phyloP scores from a whole-genome alignment of 2,329 filamentous ascomycete genomes.

The Hortaea werneckii region DNA sequence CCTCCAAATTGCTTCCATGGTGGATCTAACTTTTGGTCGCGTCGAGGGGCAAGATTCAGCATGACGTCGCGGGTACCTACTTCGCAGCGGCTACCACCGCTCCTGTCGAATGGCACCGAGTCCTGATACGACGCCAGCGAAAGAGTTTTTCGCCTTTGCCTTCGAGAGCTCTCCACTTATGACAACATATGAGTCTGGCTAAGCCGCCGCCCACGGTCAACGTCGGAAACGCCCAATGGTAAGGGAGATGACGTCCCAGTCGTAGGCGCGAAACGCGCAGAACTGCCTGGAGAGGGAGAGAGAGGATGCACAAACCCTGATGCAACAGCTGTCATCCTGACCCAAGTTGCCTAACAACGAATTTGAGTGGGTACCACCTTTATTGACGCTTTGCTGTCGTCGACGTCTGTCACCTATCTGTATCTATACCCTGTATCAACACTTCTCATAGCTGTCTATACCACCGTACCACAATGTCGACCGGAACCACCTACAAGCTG shows the following conservation, averaged over 20 bases:
- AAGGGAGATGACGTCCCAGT: neutral
- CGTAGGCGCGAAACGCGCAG: neutral
- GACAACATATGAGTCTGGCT: neutral
- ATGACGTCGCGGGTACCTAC: neutral
- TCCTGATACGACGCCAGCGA: no score
- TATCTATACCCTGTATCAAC: neutral
- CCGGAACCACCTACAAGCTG: constrained; percentile 42
- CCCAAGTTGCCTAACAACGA: no score
- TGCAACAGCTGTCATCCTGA: neutral
- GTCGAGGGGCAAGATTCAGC: neutral
- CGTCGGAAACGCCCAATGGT: constrained; percentile 5
- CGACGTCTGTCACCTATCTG: no score
- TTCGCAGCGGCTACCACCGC: no score
- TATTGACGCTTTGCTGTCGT: no score
- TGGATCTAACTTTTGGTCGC: neutral
- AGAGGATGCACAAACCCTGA: constrained; percentile 3
- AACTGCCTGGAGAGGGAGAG: neutral
- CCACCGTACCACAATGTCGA: constrained; percentile 41
- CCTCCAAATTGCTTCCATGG: no score
- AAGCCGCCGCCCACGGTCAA: constrained; percentile 4
- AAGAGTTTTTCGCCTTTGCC: no score
- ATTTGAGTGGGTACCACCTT: no score
- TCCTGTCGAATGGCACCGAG: no score
- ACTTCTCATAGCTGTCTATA: no score
- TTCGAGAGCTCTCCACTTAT: neutral